Base-by-base conservation (phyloP, 805 yeast species). In the Kodamaea sagamina region DNA sequence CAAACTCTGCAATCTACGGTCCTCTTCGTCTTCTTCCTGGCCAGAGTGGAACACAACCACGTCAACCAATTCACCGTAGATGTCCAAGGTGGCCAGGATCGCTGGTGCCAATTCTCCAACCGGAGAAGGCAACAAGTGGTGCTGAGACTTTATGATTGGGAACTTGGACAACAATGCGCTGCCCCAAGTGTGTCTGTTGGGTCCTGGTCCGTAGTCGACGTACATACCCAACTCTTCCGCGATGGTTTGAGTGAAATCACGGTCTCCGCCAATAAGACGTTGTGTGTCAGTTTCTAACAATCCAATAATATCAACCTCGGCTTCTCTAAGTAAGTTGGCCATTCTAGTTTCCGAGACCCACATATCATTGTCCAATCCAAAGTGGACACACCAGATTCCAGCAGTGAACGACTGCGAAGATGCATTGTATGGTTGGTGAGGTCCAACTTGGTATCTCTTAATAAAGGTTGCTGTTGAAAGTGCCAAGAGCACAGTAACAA, bases 91-190 rank as follows among this genome's bases (percentile, higher is more conserved):
- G 2, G 99, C 99, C 62, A 86, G 96, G 52, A 93, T 93, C 1
- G 97, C 98, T 4, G 99, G 99, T 0, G 99, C 99, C 42, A 93
- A 74, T 71, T 93, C 99, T 12, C 99, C 99, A 24, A 87, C 97
- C 1, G 99, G 99, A 5, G 96, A 87, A 3, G 99, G 99, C 44
- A 92, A 69, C 53, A 93, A 73, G 61, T 90, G 95, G 62, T 93
- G 99, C 1, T 89, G 81, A 2, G 97, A 89, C 57, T 84, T 79
- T 44, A 93, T 54, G 48, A 93, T 93, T 22, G 99, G 99, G 77
- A 92, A 93, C 60, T 90, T 89, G 15, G 97, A 90, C 51, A 93
- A 71, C 48, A 93, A 72, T 1, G 93, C 93, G 39, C 90, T 85
- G 32, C 99, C 99, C 99, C 99, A 93, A 0, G 99, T 93, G 68